Evolutionary conservation across 2,329 filamentous ascomycete species (phyloP), one percentile per base, ranked within the genome.

Genomic region (Metarhizium album): DNA sequence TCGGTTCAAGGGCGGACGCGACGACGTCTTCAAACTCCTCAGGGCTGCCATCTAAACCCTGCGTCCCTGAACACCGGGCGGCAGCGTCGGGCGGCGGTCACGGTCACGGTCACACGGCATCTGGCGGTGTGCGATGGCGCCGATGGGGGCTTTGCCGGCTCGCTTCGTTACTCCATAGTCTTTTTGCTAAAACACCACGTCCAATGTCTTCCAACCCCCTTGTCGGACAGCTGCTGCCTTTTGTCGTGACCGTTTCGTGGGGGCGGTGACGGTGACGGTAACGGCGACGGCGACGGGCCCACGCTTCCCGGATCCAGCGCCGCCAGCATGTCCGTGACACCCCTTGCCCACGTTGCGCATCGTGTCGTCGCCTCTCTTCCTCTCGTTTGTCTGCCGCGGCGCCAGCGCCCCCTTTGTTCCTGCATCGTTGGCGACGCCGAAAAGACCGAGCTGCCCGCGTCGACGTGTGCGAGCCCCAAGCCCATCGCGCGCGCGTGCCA

Each of bases 1-100:
- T 52, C 75, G 85, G 29, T 87, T 79, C 64, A 58, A 67, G 2
- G 76, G 77, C 2, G 67, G 58, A 4, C 66, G 67, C 4, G 72
- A 74, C 9, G 71, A 76, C 51, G 69, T 64, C 1, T 74, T 75
- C 63, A 69, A 70, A 59, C 61, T 68, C 18, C 65, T 75, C 48
- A 67, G 64, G 53, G 70, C 71, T 16, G 67, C 69, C 3, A 60
- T 74, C 52, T 73, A 63, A n/a, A n/a, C n/a, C n/a, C n/a, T n/a
- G n/a, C n/a, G n/a, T n/a, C n/a, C n/a, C n/a, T n/a, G n/a, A n/a
- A n/a, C n/a, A n/a, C n/a, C n/a, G n/a, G n/a, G n/a, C n/a, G n/a
- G n/a, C n/a, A n/a, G 27, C 27, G 27, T 29, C 27, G 11, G 27
- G 7, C 11, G 27, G 27, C 27, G 11, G 7, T 9, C 27, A n/a